A percentile compares a stretch with the other conserved stretches of the same genome.
These are phyloP conservation scores for Puccinia brachypodii DNA, from an alignment of 1,284 basidiomycete genomes.

Conservation along the genomic window DNA sequence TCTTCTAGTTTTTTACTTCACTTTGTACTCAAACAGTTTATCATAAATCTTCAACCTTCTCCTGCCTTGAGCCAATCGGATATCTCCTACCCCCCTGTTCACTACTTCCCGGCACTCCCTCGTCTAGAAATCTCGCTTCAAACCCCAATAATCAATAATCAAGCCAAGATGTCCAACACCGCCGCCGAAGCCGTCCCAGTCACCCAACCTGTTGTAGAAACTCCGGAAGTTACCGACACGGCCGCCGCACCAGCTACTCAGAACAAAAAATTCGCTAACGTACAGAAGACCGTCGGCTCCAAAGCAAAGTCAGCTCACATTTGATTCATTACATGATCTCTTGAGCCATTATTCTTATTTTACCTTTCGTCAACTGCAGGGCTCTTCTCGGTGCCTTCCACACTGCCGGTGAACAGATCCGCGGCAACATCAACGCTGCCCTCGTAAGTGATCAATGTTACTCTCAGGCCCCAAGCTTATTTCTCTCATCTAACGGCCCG, in stretches of 20 bases:
- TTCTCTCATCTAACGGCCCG: not conserved
- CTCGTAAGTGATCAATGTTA: not conserved
- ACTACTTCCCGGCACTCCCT: not conserved
- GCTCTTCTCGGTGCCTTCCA: constrained; percentile 10
- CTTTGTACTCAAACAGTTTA: constrained; percentile 1
- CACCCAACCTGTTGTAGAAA: constrained; percentile 1
- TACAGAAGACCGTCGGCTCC: constrained; percentile 17
- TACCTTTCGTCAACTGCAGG: not conserved
- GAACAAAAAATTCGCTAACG: constrained; percentile 19
- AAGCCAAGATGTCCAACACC: constrained; percentile 22
- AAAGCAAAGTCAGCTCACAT: constrained; percentile 11
- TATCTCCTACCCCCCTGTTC: not conserved
- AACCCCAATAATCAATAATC: not conserved
- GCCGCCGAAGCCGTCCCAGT: constrained; percentile 19
- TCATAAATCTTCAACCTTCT: not conserved
- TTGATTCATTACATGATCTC: not conserved
- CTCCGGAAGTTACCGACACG: not conserved
- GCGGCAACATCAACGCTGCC: constrained; percentile 41
- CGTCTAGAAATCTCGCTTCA: not conserved
- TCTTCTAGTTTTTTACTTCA: not conserved
- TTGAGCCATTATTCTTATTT: not conserved
- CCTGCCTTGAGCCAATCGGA: too few species aligned
- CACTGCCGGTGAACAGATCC: constrained; percentile 35
- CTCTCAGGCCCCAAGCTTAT: not conserved
- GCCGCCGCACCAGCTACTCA: not conserved